Conservation (phyloP, 345 rosid genomes). For the Microthlaspi erraticum region DNA sequence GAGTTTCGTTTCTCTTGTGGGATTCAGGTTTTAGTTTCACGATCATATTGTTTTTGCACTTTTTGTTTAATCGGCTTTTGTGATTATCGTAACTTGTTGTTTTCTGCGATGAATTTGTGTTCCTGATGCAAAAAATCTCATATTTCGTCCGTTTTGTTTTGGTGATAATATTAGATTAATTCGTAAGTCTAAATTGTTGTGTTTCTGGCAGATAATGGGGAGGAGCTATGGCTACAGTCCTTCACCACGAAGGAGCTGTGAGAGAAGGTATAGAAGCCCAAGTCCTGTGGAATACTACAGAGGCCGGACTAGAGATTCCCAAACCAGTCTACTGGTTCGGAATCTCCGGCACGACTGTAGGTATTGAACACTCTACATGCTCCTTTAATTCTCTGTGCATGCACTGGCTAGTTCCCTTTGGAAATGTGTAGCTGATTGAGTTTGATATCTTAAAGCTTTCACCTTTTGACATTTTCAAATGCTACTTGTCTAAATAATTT, state of each 20-base stretch:
- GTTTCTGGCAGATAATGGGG: constrained; percentile 38
- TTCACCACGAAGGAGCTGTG: constrained; percentile 72
- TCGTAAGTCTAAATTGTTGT: constrained; percentile 9
- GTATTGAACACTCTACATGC: constrained; percentile 40
- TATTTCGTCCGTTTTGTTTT: not conserved
- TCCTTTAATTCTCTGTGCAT: not conserved
- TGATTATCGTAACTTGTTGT: not conserved
- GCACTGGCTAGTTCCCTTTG: not conserved
- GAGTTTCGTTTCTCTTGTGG: constrained; percentile 13
- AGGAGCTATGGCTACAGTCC: constrained; percentile 90
- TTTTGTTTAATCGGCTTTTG: not conserved
- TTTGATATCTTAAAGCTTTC: not conserved
- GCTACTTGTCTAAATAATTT: not conserved
- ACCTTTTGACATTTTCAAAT: constrained; percentile 1
- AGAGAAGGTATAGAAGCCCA: constrained; percentile 69
- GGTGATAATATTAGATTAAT: constrained; percentile 2
- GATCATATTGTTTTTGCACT: constrained; percentile 9
- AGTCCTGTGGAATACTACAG: constrained; percentile 66
- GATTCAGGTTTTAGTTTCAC: constrained; percentile 33
- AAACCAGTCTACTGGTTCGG: constrained; percentile 88
- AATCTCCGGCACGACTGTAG: constrained; percentile 83
- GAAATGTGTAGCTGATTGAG: not conserved
- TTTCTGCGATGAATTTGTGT: constrained; percentile 9
- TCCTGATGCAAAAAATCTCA: not conserved
- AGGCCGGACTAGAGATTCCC: constrained; percentile 66